phyloP scores from a whole-genome alignment of 116 monocot species.

The Papilionanthe hybrid region DNA sequence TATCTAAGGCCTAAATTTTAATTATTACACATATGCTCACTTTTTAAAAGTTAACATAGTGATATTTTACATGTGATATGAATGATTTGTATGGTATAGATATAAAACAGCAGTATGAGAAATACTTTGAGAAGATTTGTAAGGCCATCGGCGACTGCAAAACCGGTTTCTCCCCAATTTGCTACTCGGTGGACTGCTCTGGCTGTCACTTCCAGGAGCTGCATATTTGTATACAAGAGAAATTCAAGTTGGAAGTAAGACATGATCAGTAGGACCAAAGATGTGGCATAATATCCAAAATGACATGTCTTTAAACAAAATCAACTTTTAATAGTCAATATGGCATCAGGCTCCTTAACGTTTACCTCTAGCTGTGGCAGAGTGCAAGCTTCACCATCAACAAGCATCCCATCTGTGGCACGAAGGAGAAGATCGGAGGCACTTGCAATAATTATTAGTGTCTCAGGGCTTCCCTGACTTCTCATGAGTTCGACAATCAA shows the following conservation, averaged over 20 bases:
- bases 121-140: conserved; percentile 83
- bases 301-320: neutral
- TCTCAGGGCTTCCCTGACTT: conserved; percentile 74
- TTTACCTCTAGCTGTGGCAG: conserved; percentile 94
- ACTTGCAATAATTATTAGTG: conserved; percentile 74
- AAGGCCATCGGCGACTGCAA: conserved; percentile 74
- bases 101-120: neutral
- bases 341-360: too few relatives aligned
- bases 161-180: conserved; percentile 74
- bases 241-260: conserved; percentile 3
- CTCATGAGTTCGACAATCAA: conserved; percentile 93
- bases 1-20: too few relatives aligned
- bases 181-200: conserved; percentile 77
- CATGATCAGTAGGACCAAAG: neutral
- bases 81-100: too few relatives aligned
- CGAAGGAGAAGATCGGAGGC: conserved; percentile 97
- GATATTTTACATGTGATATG: too few relatives aligned
- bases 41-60: too few relatives aligned
- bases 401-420: conserved; percentile 99
- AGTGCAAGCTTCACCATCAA: conserved; percentile 98
- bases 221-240: conserved; percentile 17
- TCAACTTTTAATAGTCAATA: too few relatives aligned
- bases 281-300: neutral
- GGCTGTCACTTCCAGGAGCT: conserved; percentile 92
- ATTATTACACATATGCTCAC: too few relatives aligned